Base-by-base conservation (phyloP, 257 asterid species). In the Solanum verrucosum region DNA sequence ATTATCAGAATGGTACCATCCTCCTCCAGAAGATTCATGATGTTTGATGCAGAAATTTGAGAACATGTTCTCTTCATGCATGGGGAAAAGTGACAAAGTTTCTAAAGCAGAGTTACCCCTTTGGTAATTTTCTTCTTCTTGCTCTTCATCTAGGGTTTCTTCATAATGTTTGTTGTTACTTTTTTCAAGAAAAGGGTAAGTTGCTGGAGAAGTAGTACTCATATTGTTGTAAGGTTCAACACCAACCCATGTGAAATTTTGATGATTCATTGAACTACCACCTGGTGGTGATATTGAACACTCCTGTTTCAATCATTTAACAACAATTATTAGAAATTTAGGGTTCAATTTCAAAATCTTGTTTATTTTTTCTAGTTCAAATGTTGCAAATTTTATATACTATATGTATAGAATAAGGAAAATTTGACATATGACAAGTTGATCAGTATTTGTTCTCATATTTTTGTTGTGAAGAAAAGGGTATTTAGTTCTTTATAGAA, bases 21-120 rank as follows among this genome's bases (percentile, higher is more conserved):
- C 77, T 27, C 25, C 74, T 29, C 42, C 42, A 0, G 86, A 79
- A 25, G 84, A 79, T 1, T 79, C 68, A 59, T 87, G 46, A 20
- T 75, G 87, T 33, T 87, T 75, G 37, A 34, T 83, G 89, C 87
- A 89, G 42, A 46, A 70, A 18, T 93, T 94, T 15, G 90, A 46
- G n/a, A 79, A 16, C 23, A 81, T 72, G 79, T 90, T 84, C 37
- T 93, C 97, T 72, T 92, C 93, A 87, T 96, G 99, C 91, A 95
- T 92, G 21, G 99, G 99, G 87, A 97, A 97, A 37, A 97, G 98
- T 0, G 99, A 95, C 25, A 97, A 98, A 25, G 99, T 97, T 89
- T 95, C 98, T 34, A 91, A 88, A 81, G 90, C 96, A 40, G 84
- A 29, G 42, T 10, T 18, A 82, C 44, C 46, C 25, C 52, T 71